These are phyloP conservation scores for Trametes coccinea DNA, from an alignment of 768 basidiomycete genomes.

Conservation along the genomic window DNA sequence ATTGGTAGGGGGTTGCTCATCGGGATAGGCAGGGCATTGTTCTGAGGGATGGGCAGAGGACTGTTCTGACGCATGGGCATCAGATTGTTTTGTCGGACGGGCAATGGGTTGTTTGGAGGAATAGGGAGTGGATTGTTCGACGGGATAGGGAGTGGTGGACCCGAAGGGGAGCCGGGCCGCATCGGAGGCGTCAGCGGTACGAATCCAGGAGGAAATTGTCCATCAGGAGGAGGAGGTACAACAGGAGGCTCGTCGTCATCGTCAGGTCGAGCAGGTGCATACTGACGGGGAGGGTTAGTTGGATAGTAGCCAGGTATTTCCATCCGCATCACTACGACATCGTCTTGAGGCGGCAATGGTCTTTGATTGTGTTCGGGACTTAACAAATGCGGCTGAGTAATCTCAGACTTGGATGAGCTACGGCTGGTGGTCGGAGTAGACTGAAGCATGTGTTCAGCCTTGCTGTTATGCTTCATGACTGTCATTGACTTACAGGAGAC, in stretches of 20 bases:
- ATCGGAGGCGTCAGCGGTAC: constrained; percentile 14
- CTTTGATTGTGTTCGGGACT: constrained; percentile 31
- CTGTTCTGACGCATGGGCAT: background rate
- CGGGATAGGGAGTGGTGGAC: background rate
- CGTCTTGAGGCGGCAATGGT: constrained; percentile 13
- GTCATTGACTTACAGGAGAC: constrained; percentile 23
- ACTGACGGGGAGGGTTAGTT: background rate
- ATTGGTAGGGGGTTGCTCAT: constrained; percentile 5
- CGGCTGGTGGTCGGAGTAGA: constrained; percentile 25
- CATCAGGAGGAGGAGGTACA: constrained; percentile 4
- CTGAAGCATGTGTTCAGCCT: constrained; percentile 8
- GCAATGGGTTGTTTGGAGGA: background rate
- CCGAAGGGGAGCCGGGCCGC: background rate
- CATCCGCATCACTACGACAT: constrained; percentile 13
- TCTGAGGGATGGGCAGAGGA: background rate
- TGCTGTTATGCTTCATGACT: background rate
- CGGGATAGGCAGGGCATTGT: constrained; percentile 9
- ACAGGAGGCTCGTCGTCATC: background rate
- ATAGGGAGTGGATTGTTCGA: constrained; percentile 12
- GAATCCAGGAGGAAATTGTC: constrained; percentile 20
- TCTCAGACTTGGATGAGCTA: constrained; percentile 16
- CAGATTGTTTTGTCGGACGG: background rate
- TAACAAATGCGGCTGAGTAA: constrained; percentile 29
- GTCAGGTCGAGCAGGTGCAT: constrained; percentile 3
- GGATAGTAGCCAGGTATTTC: constrained; percentile 16